Evolutionary conservation across 139 green algal genomes (phyloP).

Genomic region (Protoeuglena noctilucae): DNA sequence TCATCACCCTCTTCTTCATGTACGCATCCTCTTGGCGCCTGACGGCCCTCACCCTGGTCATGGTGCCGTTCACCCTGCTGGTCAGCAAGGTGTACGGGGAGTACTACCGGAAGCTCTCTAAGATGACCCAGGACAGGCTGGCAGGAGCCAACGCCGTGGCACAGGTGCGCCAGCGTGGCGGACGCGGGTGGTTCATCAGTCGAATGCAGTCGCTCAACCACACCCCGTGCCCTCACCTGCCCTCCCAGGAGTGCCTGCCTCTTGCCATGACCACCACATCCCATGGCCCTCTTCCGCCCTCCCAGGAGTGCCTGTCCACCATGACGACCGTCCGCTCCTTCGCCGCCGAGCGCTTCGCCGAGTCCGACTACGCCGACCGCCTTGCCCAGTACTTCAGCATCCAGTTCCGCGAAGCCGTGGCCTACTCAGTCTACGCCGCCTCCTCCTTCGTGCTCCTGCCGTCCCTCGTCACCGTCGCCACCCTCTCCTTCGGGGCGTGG

Average conservation of each 20-base stretch:
- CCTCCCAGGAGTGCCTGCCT: too few species aligned
- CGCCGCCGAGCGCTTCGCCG: slow-evolving; percentile 33
- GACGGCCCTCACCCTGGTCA: slow-evolving; percentile 60
- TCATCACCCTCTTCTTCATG: slow-evolving; percentile 70
- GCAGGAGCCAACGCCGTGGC: slow-evolving; percentile 57
- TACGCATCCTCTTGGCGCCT: slow-evolving; percentile 56
- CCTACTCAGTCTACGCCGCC: slow-evolving; percentile 40
- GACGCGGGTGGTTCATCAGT: too few species aligned
- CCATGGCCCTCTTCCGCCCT: too few species aligned
- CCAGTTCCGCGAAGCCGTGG: slow-evolving; percentile 10
- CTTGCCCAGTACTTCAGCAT: slow-evolving; percentile 3
- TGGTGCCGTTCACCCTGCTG: slow-evolving; percentile 49
- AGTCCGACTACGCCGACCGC: slow-evolving; percentile 26
- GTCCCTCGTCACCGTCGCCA: slow-evolving; percentile 16
- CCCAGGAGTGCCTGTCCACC: slow-evolving; percentile 44
- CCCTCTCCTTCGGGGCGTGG: slow-evolving; percentile 27
- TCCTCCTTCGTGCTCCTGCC: slow-evolving; percentile 15
- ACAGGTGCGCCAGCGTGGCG: too few species aligned
- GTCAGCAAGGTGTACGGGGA: slow-evolving; percentile 59
- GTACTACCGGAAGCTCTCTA: slow-evolving; percentile 48
- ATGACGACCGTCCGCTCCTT: slow-evolving; percentile 64
- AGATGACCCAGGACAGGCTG: slow-evolving; percentile 50
- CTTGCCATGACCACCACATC: too few species aligned
- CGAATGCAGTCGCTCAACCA: too few species aligned
- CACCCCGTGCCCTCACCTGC: too few species aligned